Conservation (phyloP, 179 eudicot genomes). For the Silene vulgaris region DNA sequence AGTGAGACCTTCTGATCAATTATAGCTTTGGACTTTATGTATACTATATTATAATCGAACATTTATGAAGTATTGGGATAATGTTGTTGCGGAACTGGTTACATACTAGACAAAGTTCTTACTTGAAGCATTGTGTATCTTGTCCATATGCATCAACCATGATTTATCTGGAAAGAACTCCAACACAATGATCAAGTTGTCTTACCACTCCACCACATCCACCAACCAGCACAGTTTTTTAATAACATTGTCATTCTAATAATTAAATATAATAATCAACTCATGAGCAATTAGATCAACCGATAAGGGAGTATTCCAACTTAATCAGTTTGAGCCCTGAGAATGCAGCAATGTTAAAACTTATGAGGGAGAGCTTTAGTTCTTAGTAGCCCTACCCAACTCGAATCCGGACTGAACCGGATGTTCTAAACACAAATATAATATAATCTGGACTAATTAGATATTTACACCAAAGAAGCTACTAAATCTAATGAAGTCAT, state of each 20-base stretch:
- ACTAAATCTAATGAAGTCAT: conserved; percentile 26
- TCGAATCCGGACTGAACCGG: no score
- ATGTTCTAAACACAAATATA: no score
- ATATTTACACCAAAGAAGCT: conserved; percentile 18
- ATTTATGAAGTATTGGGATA: neutral
- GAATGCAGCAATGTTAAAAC: no score
- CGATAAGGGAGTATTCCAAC: no score
- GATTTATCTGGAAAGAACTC: conserved; percentile 24
- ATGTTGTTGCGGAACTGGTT: neutral
- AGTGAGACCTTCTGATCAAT: no score
- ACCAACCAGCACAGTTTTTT: conserved; percentile 9
- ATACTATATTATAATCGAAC: neutral
- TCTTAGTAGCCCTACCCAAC: no score
- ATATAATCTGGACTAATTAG: neutral
- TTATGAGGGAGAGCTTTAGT: no score
- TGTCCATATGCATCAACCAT: conserved; percentile 8
- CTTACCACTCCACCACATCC: neutral
- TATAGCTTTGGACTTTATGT: no score
- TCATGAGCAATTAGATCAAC: no score
- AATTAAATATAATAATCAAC: neutral
- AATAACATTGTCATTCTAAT: conserved; percentile 11
- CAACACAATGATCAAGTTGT: conserved; percentile 25
- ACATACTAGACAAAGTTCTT: neutral
- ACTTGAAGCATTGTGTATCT: neutral
- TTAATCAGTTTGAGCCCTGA: no score